phyloP scores from a whole-genome alignment of 2,329 filamentous ascomycete genomes.

The Alternaria brassicicola region DNA sequence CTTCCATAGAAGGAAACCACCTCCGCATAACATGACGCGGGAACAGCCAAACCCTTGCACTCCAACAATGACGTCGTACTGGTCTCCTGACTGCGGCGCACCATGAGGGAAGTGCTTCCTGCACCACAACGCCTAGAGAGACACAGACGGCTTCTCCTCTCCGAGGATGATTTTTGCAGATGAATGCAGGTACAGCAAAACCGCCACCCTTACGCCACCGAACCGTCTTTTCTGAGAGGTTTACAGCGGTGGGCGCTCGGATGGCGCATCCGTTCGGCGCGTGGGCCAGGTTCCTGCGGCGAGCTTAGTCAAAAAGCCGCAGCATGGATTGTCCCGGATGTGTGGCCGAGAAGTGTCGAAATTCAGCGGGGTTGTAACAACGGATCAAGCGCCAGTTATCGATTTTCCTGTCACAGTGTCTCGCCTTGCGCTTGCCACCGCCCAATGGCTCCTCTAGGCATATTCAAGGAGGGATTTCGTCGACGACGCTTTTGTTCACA shows the following conservation, averaged over 20 bases:
- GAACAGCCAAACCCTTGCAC: slow-evolving; percentile 3
- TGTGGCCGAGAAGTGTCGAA: slow-evolving; percentile 30
- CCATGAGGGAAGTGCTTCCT: not conserved
- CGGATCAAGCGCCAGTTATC: slow-evolving; percentile 10
- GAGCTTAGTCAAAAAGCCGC: slow-evolving; percentile 5
- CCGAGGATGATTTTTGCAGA: not conserved
- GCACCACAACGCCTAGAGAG: not conserved
- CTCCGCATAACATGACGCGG: slow-evolving; percentile 15
- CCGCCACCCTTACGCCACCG: not conserved
- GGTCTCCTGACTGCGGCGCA: not conserved
- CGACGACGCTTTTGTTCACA: not conserved
- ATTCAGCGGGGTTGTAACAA: slow-evolving; percentile 22
- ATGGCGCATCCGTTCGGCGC: slow-evolving; percentile 16
- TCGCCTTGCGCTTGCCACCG: slow-evolving; percentile 2
- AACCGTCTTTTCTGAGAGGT: not conserved
- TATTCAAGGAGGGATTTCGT: not conserved
- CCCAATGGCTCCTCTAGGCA: not conserved
- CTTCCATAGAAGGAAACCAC: slow-evolving; percentile 8
- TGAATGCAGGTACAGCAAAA: slow-evolving; percentile 15
- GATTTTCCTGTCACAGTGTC: slow-evolving; percentile 1
- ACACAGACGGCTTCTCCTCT: not conserved
- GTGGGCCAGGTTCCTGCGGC: slow-evolving; percentile 22
- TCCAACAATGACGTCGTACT: not conserved
- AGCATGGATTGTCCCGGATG: slow-evolving; percentile 20
- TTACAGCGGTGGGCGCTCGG: slow-evolving; percentile 22